A percentile compares a stretch with the other conserved stretches of the same genome.
Conservation (phyloP, 2,329 filamentous ascomycete species). For the Didymellaceae sp. region DNA sequence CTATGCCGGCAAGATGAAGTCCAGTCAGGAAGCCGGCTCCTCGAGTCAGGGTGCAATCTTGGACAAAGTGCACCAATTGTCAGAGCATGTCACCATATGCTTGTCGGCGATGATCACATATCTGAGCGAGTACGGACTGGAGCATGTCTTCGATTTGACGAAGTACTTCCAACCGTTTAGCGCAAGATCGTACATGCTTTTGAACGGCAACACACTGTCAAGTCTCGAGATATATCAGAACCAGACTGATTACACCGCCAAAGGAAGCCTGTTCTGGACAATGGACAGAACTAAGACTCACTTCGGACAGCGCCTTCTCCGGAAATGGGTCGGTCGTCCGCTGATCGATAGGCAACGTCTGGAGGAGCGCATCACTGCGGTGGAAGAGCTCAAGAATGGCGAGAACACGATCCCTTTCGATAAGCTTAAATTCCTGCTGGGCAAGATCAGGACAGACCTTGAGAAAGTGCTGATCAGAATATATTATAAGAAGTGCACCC, state of each 20-base stretch:
- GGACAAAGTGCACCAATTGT: constrained; percentile 83
- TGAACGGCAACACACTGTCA: constrained; percentile 93
- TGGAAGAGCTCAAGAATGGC: constrained; percentile 81
- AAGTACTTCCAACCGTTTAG: constrained; percentile 98
- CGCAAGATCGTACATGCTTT: constrained; percentile 89
- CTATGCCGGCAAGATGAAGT: constrained; percentile 84
- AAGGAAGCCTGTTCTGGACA: constrained; percentile 93
- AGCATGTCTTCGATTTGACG: constrained; percentile 94
- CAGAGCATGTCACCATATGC: constrained; percentile 87
- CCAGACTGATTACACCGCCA: constrained; percentile 82
- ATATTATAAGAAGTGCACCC: constrained; percentile 94
- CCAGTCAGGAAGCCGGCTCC: constrained; percentile 37
- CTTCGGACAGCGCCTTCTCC: constrained; percentile 84
- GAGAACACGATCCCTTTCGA: constrained; percentile 72
- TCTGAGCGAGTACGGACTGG: constrained; percentile 86
- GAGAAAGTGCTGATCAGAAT: constrained; percentile 94
- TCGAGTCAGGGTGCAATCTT: constrained; percentile 65
- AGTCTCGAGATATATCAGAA: constrained; percentile 97
- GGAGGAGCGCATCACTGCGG: constrained; percentile 79
- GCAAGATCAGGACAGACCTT: constrained; percentile 77
- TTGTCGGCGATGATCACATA: constrained; percentile 96
- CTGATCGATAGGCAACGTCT: constrained; percentile 77
- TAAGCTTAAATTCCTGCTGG: constrained; percentile 74
- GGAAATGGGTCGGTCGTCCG: constrained; percentile 94
- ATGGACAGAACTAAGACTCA: constrained; percentile 90